Conservation (phyloP, 495 filamentous ascomycete genomes). For the Aspergillus sparsus region DNA sequence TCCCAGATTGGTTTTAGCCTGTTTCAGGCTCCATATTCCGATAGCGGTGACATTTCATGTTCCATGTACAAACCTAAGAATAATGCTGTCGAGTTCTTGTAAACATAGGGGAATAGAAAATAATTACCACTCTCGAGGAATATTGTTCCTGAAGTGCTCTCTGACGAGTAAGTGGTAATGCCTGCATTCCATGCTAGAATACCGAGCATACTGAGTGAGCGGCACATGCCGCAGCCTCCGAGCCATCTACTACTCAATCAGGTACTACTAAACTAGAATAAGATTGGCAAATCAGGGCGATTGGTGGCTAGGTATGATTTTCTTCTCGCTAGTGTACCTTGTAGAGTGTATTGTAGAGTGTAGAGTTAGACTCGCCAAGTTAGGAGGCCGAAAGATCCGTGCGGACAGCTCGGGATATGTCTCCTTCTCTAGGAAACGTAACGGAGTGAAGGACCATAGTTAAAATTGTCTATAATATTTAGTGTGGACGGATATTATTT, state of each 20-base stretch:
- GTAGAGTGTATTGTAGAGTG: too few species aligned
- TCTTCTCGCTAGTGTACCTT: neutral
- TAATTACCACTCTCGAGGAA: neutral
- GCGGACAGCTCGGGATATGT: slow-evolving; percentile 6
- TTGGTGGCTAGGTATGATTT: slow-evolving; percentile 1
- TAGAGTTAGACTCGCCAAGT: too few species aligned
- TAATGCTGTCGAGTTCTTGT: neutral
- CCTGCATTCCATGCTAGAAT: neutral
- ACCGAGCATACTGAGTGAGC: neutral
- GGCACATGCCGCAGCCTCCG: slow-evolving; percentile 1
- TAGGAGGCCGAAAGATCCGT: slow-evolving; percentile 4
- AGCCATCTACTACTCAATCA: neutral
- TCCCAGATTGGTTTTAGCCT: slow-evolving; percentile 22
- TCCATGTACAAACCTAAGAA: neutral
- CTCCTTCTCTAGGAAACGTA: neutral
- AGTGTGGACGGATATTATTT: slow-evolving; percentile 3
- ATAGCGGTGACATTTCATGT: slow-evolving; percentile 6
- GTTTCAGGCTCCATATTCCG: slow-evolving; percentile 26
- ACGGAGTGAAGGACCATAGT: neutral
- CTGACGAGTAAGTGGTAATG: neutral
- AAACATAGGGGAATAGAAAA: neutral
- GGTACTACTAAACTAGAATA: neutral
- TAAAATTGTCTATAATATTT: neutral
- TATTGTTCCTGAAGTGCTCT: neutral
- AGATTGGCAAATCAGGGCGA: neutral